phyloP scores from a whole-genome alignment of 306 rosid species.

The Cucurbita pepo region DNA sequence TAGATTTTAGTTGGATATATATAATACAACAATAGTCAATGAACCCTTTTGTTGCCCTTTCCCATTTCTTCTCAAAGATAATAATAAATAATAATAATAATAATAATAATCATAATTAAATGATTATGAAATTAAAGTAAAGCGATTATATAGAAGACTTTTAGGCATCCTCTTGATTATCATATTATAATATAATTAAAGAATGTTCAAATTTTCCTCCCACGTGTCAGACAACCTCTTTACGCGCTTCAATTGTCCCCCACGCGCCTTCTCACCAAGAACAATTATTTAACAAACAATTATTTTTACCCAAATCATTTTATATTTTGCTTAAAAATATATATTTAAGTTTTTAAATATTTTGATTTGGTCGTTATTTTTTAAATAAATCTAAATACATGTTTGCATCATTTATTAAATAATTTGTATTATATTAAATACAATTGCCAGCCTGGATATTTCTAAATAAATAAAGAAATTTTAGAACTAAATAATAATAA shows the following conservation, averaged over 20 bases:
- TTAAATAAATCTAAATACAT: too few relatives aligned
- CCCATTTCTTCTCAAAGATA: background rate
- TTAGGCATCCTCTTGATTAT: background rate
- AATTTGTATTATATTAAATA: too few relatives aligned
- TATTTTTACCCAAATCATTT: too few relatives aligned
- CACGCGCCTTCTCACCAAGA: background rate
- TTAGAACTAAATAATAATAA: too few relatives aligned
- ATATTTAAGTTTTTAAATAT: too few relatives aligned
- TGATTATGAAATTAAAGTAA: background rate
- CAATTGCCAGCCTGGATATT: too few relatives aligned
- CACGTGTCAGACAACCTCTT: background rate
- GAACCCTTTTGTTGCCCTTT: background rate
- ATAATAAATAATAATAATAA: background rate
- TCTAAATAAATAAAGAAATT: too few relatives aligned
- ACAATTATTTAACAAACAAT: too few relatives aligned
- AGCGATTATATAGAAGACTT: background rate
- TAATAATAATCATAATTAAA: background rate
- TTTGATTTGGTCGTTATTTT: too few relatives aligned
- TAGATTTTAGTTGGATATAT: background rate
- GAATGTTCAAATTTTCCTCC: background rate
- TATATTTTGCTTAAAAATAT: too few relatives aligned
- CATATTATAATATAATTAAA: background rate
- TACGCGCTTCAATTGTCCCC: background rate
- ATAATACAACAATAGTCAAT: background rate
- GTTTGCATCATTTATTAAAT: too few relatives aligned